Base-by-base conservation (phyloP, 768 basidiomycete species). In the Dioszegia hungarica region DNA sequence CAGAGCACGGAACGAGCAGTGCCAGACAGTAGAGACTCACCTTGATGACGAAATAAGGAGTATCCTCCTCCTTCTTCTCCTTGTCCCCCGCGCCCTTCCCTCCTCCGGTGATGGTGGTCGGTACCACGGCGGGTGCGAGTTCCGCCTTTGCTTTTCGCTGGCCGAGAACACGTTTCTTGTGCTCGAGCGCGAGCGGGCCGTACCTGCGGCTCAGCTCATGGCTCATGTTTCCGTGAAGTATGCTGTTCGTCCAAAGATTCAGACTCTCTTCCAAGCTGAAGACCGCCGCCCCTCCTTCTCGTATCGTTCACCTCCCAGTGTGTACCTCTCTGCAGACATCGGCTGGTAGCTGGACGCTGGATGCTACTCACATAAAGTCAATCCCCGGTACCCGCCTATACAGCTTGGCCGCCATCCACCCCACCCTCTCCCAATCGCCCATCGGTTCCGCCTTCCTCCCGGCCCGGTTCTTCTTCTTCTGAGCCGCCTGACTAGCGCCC, bases 111-210 rank as follows among this genome's bases (percentile, higher is more conserved):
- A 82, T 25, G 81, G 79, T n/a, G n/a, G n/a, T n/a, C n/a, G n/a
- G n/a, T n/a, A n/a, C n/a, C n/a, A n/a, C n/a, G 67, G 64, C 68
- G 82, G 83, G 54, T 84, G 84, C 45, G 14, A 86, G 63, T 84
- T 84, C 57, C 84, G 83, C 71, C 86, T 87, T 69, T 90, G 86
- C 86, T 9, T 84, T 79, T 3, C 89, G 83, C 61, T 85, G 86
- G 0, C 68, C 77, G 0, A 79, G 66, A 3, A 75, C 77, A 3
- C 90, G 81, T 68, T 88, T 86, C 77, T 90, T 95, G 71, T 86
- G 86, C 72, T 93, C 89, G 29, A 90, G 80, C 0, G 85, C 85
- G 12, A 99, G 79, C 19, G 95, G 94, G 1, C 95, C 95, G 24
- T 92, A 81, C 91, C 94, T 97, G 34, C 29, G 12, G 59, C 20